A percentile compares a stretch with the other conserved stretches of the same genome.
These are phyloP conservation scores for Lolium multiflorum DNA, from an alignment of 176 grass and related monocot genomes.

Conservation along the genomic window DNA sequence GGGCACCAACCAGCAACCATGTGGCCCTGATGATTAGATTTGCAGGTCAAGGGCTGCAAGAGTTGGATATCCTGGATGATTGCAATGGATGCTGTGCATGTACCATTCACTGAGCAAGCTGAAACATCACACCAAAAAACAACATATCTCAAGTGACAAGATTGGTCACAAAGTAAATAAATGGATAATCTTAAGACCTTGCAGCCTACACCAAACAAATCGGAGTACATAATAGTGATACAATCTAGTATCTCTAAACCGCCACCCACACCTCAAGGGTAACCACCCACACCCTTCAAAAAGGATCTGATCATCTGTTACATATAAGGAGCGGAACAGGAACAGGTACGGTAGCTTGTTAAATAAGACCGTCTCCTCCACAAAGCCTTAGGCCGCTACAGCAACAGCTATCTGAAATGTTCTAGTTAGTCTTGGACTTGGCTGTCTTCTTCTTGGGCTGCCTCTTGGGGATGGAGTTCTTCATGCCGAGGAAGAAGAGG, in stretches of 20 bases:
- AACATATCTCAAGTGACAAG: not conserved
- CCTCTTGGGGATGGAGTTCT: constrained; percentile 67
- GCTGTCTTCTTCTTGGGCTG: constrained; percentile 67
- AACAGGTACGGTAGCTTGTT: constrained; percentile 36
- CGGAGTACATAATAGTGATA: constrained; percentile 45
- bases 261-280: constrained; percentile 43
- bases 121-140: not conserved
- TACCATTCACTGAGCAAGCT: not conserved
- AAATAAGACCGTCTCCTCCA: constrained; percentile 39
- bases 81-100: not conserved
- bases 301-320: constrained; percentile 35
- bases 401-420: not conserved
- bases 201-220: constrained; percentile 54
- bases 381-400: not conserved
- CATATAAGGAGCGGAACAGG: constrained; percentile 9
- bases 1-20: not conserved
- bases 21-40: not conserved
- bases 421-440: constrained; percentile 68
- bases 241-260: constrained; percentile 55
- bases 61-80: not conserved
- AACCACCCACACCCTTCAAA: constrained; percentile 46
- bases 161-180: constrained; percentile 34
- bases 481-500: constrained; percentile 81
- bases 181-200: constrained; percentile 32
- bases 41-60: not conserved